These are phyloP conservation scores for Canna indica DNA, from an alignment of 176 grass and related monocot genomes.

Conservation along the genomic window DNA sequence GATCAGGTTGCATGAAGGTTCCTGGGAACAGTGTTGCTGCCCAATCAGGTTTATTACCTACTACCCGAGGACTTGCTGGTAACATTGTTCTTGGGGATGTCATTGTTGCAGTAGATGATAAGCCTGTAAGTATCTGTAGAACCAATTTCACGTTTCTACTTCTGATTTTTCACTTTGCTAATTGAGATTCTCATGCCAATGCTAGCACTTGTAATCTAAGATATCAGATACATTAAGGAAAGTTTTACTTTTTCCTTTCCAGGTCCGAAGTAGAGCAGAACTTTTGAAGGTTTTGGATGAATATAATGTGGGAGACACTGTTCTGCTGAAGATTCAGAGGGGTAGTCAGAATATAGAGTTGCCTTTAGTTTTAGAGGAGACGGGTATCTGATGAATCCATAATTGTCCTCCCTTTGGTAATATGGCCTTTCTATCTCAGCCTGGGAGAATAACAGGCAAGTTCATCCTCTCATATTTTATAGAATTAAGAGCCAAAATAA, in stretches of 20 bases:
- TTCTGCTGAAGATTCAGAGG: conserved; percentile 53
- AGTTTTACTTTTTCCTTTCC: not conserved
- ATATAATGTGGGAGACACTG: conserved; percentile 54
- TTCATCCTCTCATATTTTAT: not conserved
- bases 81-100: conserved; percentile 78
- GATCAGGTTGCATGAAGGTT: conserved; percentile 30
- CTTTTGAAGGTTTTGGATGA: conserved; percentile 72
- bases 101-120: conserved; percentile 63
- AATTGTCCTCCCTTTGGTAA: not conserved
- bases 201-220: not conserved
- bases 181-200: not conserved
- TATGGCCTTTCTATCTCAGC: not conserved
- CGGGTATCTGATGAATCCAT: conserved; percentile 8
- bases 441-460: not conserved
- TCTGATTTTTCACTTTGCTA: not conserved
- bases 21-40: conserved; percentile 43
- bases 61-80: conserved; percentile 64
- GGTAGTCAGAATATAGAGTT: conserved; percentile 41
- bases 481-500: not conserved
- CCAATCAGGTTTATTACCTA: conserved; percentile 65
- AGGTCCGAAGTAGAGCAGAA: conserved; percentile 74
- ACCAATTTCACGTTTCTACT: not conserved
- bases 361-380: conserved; percentile 55
- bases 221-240: not conserved
- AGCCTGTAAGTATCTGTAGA: conserved; percentile 47